Conservation (phyloP, 257 asterid genomes). For the Solanum sejunctum region DNA sequence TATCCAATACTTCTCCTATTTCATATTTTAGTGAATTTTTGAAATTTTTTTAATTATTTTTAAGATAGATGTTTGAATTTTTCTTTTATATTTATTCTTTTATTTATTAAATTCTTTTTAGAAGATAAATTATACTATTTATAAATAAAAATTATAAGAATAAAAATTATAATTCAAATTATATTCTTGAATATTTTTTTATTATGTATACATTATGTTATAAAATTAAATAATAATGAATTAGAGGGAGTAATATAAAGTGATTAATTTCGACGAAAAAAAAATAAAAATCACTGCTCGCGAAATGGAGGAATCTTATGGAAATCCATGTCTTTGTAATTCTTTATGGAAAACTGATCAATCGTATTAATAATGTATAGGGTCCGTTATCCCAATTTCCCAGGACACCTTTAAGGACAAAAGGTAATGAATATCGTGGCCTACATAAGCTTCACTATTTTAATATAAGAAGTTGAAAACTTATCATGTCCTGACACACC, state of each 20-base stretch:
- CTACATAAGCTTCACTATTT: neutral
- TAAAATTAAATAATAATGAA: no score
- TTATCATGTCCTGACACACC: neutral
- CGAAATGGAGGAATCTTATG: neutral
- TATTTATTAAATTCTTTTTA: no score
- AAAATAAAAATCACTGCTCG: neutral
- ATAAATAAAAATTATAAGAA: no score
- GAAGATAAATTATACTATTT: no score
- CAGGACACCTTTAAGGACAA: neutral
- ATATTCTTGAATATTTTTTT: no score
- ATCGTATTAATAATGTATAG: neutral
- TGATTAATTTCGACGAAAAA: neutral
- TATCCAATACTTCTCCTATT: no score
- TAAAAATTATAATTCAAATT: no score
- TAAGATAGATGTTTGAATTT: no score
- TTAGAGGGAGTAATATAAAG: neutral
- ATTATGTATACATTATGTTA: no score
- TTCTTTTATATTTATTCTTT: no score
- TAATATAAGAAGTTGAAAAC: neutral
- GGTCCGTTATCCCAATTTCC: neutral
- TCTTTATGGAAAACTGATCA: neutral
- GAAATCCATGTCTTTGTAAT: neutral
- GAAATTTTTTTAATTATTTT: no score
- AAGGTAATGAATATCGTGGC: neutral
- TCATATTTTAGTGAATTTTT: no score